Evolutionary conservation across 192 early-diverging fungal species (phyloP), one percentile per base, ranked within the genome.

Genomic region (Allomyces macrogynus): DNA sequence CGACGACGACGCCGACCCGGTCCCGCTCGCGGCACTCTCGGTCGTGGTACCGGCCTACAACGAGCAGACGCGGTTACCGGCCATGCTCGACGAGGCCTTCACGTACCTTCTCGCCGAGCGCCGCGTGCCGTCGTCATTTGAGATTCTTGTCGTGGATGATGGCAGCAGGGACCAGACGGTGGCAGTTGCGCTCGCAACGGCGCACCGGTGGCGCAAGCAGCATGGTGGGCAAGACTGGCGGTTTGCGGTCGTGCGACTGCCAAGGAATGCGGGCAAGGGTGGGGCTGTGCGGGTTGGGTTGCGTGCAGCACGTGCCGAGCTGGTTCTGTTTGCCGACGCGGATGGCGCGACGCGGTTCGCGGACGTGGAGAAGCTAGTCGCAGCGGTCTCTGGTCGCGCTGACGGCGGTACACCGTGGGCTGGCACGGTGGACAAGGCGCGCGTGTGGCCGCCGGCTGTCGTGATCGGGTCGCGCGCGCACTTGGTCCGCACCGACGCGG

Each of bases 281-380:
- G 93, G 91, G 0, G 91, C 93, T 22, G 90, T 96, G 32, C 90
- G 49, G 16, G 49, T n/a, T 16, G 49, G 49, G 5, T 83, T 95
- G 70, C 71, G 91, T 65, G 80, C 79, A 60, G 77, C 88, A 10
- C 73, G 86, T 25, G 95, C 92, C 22, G 75, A 85, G 43, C 73
- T 73, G 62, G 63, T 93, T 49, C 72, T 98, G 65, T 93, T 98
- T 79, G 92, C 87, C 18, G 95, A 98, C 72, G 95, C 95, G 0
- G 95, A 98, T 74, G 95, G 92, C 10, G 92, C 95, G 1, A 93
- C 92, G 0, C 78, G 75, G 49, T 98, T 98, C 73, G 84, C 86
- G 25, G 95, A 98, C 73, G 68, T 94, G 63, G 84, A 81, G 24
- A 63, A 71, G 43, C 69, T 98, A 67, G 67, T 83, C 5, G 49